phyloP scores from a whole-genome alignment of 225 moss, liverwort and hornwort species.

The Thuidium tamariscinum region DNA sequence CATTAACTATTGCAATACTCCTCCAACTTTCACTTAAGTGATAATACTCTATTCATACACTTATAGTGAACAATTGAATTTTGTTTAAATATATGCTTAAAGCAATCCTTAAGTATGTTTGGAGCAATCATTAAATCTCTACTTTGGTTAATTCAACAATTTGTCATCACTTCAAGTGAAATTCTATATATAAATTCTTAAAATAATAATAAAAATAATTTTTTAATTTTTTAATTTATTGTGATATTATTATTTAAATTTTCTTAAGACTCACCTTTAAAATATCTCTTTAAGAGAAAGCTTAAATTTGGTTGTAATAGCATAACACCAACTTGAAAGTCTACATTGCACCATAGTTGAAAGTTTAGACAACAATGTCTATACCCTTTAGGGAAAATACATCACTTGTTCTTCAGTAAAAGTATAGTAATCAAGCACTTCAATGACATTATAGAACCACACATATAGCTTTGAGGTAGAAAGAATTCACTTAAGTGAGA shows the following conservation, averaged over 20 bases:
- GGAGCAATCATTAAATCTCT: neutral
- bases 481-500: neutral
- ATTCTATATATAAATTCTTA: neutral
- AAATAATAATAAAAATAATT: no score
- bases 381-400: neutral
- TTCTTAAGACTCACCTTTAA: neutral
- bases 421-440: neutral
- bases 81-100: neutral
- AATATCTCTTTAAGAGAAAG: neutral
- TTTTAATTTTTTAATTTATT: neutral
- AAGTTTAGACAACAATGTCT: neutral
- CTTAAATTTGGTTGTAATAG: neutral
- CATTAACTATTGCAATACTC: neutral
- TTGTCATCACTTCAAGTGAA: neutral
- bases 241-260: neutral
- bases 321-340: neutral
- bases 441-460: neutral
- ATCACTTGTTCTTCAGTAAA: neutral
- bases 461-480: neutral
- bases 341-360: no score
- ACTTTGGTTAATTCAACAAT: neutral
- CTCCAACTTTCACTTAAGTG: neutral
- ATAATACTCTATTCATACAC: neutral
- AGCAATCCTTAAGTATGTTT: no score
- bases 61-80: neutral